Base-by-base conservation (phyloP, 2,329 filamentous ascomycete species). In the Colletotrichum siamense region DNA sequence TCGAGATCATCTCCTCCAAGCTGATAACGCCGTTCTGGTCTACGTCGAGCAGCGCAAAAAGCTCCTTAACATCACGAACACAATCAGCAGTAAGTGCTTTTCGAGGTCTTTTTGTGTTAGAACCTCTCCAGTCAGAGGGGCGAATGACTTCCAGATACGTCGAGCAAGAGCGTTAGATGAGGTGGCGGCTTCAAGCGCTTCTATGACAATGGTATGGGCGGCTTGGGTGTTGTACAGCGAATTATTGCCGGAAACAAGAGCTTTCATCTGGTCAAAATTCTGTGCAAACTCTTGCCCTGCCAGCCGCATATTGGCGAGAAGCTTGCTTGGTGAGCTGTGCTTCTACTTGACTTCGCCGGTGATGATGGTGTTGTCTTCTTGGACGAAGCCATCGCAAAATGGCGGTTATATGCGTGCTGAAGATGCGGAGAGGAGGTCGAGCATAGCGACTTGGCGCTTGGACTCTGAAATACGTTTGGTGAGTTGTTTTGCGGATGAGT, bases 301-400 rank as follows among this genome's bases (percentile, higher is more conserved):
- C 52, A 73, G 61, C 6, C 70, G 70, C 32, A 73, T 24, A 16
- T 62, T 67, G 34, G 62, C 55, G 9, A 69, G 49, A 15, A 73
- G 68, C 72, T 77, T 75, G 71, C 68, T 69, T 7, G 70, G 70
- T 22, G 70, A 73, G 30, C 64, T 73, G 5, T 69, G 34, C 28
- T 34, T 61, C 44, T 68, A 6, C 15, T 73, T 18, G 24, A 73
- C 30, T 28, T 65, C 55, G 24, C 70, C 64, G 30, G 70, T 73
- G 52, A 73, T 61, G 32, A 73, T 73, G 15, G 70, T 73, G 64
- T 73, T 52, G 12, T 73, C 26, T 5, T 73, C 70, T 24, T 62
- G 63, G n/a, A n/a, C n/a, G n/a, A n/a, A n/a, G n/a, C n/a, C n/a
- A n/a, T n/a, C n/a, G n/a, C n/a, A n/a, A n/a, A n/a, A n/a, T n/a